Evolutionary conservation across 805 yeast species (phyloP).

Genomic region (Saccharomycodes ludwigii): DNA sequence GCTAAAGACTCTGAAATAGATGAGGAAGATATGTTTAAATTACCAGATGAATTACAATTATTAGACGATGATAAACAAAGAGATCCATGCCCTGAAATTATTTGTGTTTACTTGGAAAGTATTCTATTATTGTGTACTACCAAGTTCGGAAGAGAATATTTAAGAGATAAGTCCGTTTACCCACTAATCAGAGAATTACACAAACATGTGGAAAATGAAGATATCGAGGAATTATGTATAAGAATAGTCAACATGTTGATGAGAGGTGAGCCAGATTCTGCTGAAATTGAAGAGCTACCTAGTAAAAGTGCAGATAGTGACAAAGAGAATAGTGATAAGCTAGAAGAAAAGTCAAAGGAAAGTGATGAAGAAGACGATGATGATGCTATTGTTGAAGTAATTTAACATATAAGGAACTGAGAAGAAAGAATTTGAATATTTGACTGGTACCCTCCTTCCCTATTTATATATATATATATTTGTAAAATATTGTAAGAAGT

Average conservation of each 20-base stretch:
- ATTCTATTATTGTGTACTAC: conserved; percentile 71
- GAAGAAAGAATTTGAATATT: neutral
- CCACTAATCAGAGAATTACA: conserved; percentile 81
- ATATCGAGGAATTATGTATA: conserved; percentile 60
- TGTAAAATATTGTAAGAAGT: neutral
- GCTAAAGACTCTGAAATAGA: conserved; percentile 59
- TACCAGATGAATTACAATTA: conserved; percentile 82
- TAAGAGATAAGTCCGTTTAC: conserved; percentile 76
- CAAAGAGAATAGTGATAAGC: conserved; percentile 17
- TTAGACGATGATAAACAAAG: conserved; percentile 63
- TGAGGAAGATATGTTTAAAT: conserved; percentile 73
- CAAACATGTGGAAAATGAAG: conserved; percentile 36
- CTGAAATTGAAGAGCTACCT: conserved; percentile 34
- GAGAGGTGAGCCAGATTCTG: conserved; percentile 66
- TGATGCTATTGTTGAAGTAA: conserved; percentile 25
- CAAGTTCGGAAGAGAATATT: conserved; percentile 53
- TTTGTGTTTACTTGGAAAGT: conserved; percentile 67
- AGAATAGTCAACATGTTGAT: conserved; percentile 78
- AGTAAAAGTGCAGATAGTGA: conserved; percentile 36
- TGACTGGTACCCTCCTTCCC: neutral
- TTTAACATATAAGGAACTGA: conserved; percentile 8
- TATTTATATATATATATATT: conserved; percentile 1
- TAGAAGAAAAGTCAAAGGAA: conserved; percentile 11
- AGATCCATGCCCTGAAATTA: conserved; percentile 57
- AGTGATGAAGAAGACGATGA: conserved; percentile 13